Evolutionary conservation across 331 rosid species (phyloP).

Genomic region (Arachis monticola): DNA sequence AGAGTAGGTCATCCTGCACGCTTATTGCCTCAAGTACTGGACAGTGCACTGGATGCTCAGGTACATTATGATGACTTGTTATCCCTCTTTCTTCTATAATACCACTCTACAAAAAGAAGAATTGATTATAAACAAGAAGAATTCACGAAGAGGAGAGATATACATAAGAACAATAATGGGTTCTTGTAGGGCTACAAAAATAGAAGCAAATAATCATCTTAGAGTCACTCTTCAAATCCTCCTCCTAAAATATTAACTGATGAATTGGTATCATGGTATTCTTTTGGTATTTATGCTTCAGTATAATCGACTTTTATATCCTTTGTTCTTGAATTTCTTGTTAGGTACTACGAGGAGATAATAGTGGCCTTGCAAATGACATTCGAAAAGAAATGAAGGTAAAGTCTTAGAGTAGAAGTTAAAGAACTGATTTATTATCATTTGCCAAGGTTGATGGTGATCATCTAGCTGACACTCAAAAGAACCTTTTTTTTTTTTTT

Average conservation of each 20-base stretch:
- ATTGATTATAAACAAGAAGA: slow-evolving; percentile 4
- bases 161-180: neutral
- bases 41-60: slow-evolving; percentile 98
- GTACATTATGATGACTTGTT: slow-evolving; percentile 43
- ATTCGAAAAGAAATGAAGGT: slow-evolving; percentile 99
- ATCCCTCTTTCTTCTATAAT: neutral
- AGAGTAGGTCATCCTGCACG: slow-evolving; percentile 99
- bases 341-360: slow-evolving; percentile 96
- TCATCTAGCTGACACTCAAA: slow-evolving; percentile 27
- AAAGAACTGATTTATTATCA: slow-evolving; percentile 21
- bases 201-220: slow-evolving; percentile 10
- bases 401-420: slow-evolving; percentile 27
- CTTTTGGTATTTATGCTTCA: slow-evolving; percentile 21
- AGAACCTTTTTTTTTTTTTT: neutral
- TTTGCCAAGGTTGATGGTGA: slow-evolving; percentile 25
- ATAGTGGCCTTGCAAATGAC: slow-evolving; percentile 96
- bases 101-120: neutral
- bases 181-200: neutral
- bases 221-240: neutral
- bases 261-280: slow-evolving; percentile 2
- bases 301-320: slow-evolving; percentile 13
- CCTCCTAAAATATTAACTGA: neutral
- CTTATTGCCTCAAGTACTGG: slow-evolving; percentile 95
- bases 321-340: slow-evolving; percentile 38
- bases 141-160: neutral